Base-by-base conservation (phyloP, 2,329 filamentous ascomycete genomes). In the Colletotrichum shisoi region DNA sequence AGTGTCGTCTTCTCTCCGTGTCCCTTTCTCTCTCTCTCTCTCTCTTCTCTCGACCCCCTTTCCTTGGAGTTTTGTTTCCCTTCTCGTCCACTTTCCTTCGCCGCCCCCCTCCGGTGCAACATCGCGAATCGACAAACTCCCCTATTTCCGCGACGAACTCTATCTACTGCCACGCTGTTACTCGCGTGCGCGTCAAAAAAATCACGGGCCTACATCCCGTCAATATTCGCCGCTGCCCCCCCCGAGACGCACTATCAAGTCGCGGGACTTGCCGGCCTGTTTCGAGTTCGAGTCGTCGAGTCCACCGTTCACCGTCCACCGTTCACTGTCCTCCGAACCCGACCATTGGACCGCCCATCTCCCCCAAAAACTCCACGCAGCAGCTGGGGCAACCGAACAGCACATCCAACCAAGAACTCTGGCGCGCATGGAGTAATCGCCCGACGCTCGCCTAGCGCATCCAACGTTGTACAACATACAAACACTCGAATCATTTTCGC, bases 361-460 rank as follows among this genome's bases (percentile, higher is more conserved):
- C 46, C 24, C 40, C n/a, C 42, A 39, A 8, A 1, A 59, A 44
- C 45, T n/a, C 46, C 56, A 60, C 54, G 37, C 53, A 40, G 21
- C 53, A 40, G 54, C 65, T 46, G 54, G 57, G 42, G 65, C 51
- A 57, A 51, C 27, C 61, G 61, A 68, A 46, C 34, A 51, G 17
- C 46, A 56, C 21, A 37, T 13, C 49, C 61, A 56, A 60, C 56
- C 34, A 34, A 46, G 37, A 31, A n/a, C 39, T 37, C 39, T 60
- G 31, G 65, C 65, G 61, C 65, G 65, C 37, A 68, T 68, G 65
- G 65, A 68, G 61, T 68, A 37, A 60, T 63, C n/a, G 52, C 17
- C 61, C 34, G 21, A 60, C 65, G 62, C 56, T 68, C 61, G 65
- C 44, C 9, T 39, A 44, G 65, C 60, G 65, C 65, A 59, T 34